Evolutionary conservation across 2,329 filamentous ascomycete species (phyloP).

Genomic region (Trichoderma koningiopsis): DNA sequence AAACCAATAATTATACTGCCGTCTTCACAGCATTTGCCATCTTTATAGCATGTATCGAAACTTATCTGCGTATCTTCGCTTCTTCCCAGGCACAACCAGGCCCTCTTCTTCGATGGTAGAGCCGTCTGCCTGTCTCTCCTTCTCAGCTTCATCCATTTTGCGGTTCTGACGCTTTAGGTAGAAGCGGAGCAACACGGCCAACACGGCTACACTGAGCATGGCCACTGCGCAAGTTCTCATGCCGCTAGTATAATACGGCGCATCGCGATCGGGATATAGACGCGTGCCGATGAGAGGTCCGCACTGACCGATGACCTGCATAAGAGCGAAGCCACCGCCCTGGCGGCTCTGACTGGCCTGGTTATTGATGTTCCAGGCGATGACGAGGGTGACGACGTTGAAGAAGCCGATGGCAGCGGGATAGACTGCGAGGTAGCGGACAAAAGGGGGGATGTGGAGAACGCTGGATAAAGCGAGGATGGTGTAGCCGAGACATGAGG

Average conservation of each 20-base stretch:
- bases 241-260: slow-evolving; percentile 63
- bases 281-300: slow-evolving; percentile 72
- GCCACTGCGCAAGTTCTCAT: slow-evolving; percentile 65
- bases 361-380: slow-evolving; percentile 90
- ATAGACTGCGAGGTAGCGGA: slow-evolving; percentile 75
- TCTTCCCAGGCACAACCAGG: slow-evolving; percentile 40
- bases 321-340: slow-evolving; percentile 74
- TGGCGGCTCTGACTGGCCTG: slow-evolving; percentile 69
- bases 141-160: slow-evolving; percentile 43
- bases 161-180: slow-evolving; percentile 56
- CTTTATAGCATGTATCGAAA: slow-evolving; percentile 53
- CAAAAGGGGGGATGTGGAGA: slow-evolving; percentile 45
- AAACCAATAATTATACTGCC: neutral
- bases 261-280: slow-evolving; percentile 62
- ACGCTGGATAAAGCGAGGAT: slow-evolving; percentile 62
- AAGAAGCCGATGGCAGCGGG: slow-evolving; percentile 82
- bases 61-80: slow-evolving; percentile 30
- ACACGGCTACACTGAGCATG: slow-evolving; percentile 61
- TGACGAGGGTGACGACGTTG: slow-evolving; percentile 78
- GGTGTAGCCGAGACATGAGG: slow-evolving; percentile 63
- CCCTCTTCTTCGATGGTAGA: slow-evolving; percentile 44
- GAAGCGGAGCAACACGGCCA: slow-evolving; percentile 58
- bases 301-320: slow-evolving; percentile 81
- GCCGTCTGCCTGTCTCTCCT: slow-evolving; percentile 30
- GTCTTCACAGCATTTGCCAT: neutral